Base-by-base conservation (phyloP, 176 grass and related monocot species). In the Oryza brachyantha region DNA sequence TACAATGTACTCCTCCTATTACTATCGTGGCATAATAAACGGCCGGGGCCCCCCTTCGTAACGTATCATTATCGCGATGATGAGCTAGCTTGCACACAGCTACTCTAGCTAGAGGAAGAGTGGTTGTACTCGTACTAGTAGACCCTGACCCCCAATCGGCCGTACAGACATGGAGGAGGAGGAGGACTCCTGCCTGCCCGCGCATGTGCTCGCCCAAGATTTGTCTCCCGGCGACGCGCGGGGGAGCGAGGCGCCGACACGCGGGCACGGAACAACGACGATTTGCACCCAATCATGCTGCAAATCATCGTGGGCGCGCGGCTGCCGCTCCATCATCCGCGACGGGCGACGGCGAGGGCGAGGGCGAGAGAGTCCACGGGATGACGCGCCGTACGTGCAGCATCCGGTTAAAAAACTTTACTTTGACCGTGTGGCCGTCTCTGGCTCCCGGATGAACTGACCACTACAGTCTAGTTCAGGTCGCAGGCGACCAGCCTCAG, bases 281-380 rank as follows among this genome's bases (percentile, higher is more conserved):
- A 43, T 42, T 35, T 3, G 14, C 24, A 59, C 83, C 68, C 77
- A 75, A 86, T 86, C 84, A 86, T 68, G 12, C 62, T 34, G 59
- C 58, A 19, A 68, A 70, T 81, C 84, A 81, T 70, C 8, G n/a
- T n/a, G n/a, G n/a, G n/a, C n/a, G n/a, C n/a, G n/a, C n/a, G n/a
- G n/a, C n/a, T n/a, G n/a, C n/a, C n/a, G n/a, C n/a, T n/a, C n/a
- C n/a, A n/a, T n/a, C n/a, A n/a, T n/a, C n/a, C n/a, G n/a, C n/a
- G n/a, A n/a, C n/a, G n/a, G n/a, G n/a, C n/a, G n/a, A n/a, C n/a
- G n/a, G n/a, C n/a, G n/a, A n/a, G n/a, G n/a, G n/a, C n/a, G n/a
- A n/a, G n/a, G n/a, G n/a, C n/a, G n/a, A n/a, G n/a, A n/a, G n/a
- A n/a, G 7, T 22, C 19, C 50, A 22, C 50, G 7, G 50, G 42